A percentile compares a stretch with the other conserved stretches of the same genome.
phyloP scores from a whole-genome alignment of 78 protist species.

The Speleostelium caveatum region DNA sequence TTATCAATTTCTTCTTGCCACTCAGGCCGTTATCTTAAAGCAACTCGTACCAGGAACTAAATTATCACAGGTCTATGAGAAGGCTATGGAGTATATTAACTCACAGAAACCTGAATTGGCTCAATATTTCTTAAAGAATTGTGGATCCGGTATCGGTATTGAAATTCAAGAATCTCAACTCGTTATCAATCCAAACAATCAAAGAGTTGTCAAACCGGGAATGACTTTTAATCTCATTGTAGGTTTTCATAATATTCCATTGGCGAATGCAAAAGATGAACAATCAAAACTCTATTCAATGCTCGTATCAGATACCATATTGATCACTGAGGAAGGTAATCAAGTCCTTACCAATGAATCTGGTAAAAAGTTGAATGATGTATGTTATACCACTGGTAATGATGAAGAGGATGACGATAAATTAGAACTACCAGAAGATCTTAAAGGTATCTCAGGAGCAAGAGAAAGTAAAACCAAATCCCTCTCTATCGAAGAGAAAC shows the following conservation, averaged over 20 bases:
- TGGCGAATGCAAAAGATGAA: slow-evolving; percentile 18
- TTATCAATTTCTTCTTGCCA: slow-evolving; percentile 37
- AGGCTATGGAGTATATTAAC: slow-evolving; percentile 33
- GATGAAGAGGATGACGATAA: slow-evolving; percentile 11
- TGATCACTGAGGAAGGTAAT: slow-evolving; percentile 66
- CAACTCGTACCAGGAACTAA: slow-evolving; percentile 7
- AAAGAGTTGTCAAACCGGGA: slow-evolving; percentile 49
- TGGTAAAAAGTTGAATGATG: slow-evolving; percentile 40
- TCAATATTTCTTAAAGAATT: slow-evolving; percentile 34
- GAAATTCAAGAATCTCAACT: slow-evolving; percentile 73
- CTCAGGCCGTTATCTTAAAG: slow-evolving; percentile 45
- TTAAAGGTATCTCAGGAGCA: slow-evolving; percentile 40
- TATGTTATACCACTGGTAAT: slow-evolving; percentile 44
- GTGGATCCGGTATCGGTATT: slow-evolving; percentile 88
- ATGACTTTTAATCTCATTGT: slow-evolving; percentile 85
- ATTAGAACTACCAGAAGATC: slow-evolving; percentile 50
- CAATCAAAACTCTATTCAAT: slow-evolving; percentile 33
- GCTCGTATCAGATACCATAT: slow-evolving; percentile 85
- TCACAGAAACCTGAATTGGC: slow-evolving; percentile 38
- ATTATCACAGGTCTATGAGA: slow-evolving; percentile 37
- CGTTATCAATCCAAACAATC: slow-evolving; percentile 42
- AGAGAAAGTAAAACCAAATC: slow-evolving; percentile 44
- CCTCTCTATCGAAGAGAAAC: slow-evolving; percentile 14
- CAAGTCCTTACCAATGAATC: slow-evolving; percentile 43
- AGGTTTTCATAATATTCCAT: slow-evolving; percentile 76